phyloP scores from a whole-genome alignment of 2,329 filamentous ascomycete species.

The Talaromyces sp. region DNA sequence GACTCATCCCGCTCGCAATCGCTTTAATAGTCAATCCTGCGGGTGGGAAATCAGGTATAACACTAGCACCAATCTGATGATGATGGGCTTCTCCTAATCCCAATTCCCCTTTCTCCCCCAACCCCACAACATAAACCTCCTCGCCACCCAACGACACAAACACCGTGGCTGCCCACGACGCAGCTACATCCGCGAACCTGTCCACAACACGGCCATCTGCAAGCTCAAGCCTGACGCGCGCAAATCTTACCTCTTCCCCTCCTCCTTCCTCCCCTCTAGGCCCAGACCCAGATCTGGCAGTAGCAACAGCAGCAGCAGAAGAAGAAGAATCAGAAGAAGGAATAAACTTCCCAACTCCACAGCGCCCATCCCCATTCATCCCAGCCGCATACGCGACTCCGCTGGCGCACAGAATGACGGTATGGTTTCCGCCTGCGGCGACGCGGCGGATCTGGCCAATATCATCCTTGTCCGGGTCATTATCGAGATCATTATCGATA shows the following conservation, averaged over 20 bases:
- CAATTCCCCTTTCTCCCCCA: conserved; percentile 66
- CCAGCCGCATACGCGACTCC: conserved; percentile 63
- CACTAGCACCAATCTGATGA: not conserved
- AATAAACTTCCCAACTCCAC: conserved; percentile 20
- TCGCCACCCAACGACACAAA: conserved; percentile 47
- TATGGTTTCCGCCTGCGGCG: conserved; percentile 78
- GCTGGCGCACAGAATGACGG: conserved; percentile 60
- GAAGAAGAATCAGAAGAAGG: too few species aligned
- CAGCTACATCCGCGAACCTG: conserved; percentile 51
- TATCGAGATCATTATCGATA: conserved; percentile 35
- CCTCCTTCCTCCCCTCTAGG: not conserved
- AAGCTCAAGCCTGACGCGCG: conserved; percentile 19
- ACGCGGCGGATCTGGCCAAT: conserved; percentile 34
- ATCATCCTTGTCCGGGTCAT: not conserved
- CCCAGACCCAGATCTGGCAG: not conserved
- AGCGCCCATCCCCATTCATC: conserved; percentile 47
- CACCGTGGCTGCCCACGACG: conserved; percentile 73
- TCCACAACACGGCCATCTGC: conserved; percentile 13
- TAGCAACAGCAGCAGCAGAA: not conserved
- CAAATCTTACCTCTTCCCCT: conserved; percentile 14
- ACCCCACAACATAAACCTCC: conserved; percentile 59
- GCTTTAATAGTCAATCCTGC: conserved; percentile 53
- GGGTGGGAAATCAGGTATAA: conserved; percentile 55
- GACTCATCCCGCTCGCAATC: conserved; percentile 69
- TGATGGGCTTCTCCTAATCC: conserved; percentile 57